These are phyloP conservation scores for Phytophthora cajani DNA, from an alignment of 352 stramenopile species.

Conservation along the genomic window DNA sequence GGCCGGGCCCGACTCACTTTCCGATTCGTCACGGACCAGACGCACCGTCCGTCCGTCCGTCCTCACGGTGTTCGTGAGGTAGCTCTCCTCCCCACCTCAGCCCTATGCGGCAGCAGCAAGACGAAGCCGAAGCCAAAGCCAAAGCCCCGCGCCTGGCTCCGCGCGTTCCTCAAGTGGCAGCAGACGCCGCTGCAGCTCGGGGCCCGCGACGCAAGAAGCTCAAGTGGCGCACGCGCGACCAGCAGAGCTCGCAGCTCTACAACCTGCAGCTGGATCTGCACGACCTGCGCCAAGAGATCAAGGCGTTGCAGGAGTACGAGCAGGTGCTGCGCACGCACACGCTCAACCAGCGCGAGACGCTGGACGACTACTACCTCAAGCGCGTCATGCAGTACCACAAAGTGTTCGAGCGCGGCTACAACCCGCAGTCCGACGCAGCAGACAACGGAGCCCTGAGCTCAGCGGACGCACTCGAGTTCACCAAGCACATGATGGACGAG, in stretches of 20 bases:
- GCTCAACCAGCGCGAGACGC: conserved; percentile 52
- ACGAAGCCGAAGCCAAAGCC: conserved; percentile 19
- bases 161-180: conserved; percentile 21
- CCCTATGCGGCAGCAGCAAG: conserved; percentile 13
- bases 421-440: background rate
- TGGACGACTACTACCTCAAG: conserved; percentile 55
- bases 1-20: conserved; percentile 14
- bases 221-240: conserved; percentile 66
- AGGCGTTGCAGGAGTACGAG: conserved; percentile 42
- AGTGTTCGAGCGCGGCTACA: conserved; percentile 63
- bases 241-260: conserved; percentile 64
- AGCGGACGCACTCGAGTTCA: conserved; percentile 43
- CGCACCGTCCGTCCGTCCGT: background rate
- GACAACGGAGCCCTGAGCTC: background rate
- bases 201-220: conserved; percentile 42
- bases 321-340: conserved; percentile 38
- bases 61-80: conserved; percentile 11
- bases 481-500: conserved; percentile 53
- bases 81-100: background rate
- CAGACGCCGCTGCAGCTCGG: conserved; percentile 23
- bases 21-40: conserved; percentile 18
- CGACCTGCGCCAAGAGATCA: conserved; percentile 55
- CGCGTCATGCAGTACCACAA: conserved; percentile 61
- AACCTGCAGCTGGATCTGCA: conserved; percentile 67
- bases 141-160: conserved; percentile 21